phyloP scores from a whole-genome alignment of 257 asterid species.

The Cruciata laevipes region DNA sequence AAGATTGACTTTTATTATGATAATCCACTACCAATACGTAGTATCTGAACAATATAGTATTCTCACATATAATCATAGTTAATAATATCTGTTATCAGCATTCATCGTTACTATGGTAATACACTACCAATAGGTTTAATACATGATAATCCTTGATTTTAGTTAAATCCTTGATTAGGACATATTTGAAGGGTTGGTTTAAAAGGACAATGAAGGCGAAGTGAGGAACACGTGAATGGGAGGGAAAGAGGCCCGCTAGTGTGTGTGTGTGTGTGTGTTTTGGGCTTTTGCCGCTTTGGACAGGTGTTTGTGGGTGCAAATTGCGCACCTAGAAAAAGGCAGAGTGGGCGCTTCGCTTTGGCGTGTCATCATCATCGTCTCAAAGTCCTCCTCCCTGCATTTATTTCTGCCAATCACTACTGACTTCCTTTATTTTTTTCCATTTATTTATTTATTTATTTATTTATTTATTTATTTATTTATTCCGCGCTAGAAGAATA shows the following conservation, averaged over 20 bases:
- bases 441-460: too few relatives aligned
- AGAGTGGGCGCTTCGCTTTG: background rate
- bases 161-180: background rate
- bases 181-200: background rate
- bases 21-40: too few relatives aligned
- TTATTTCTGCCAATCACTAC: constrained; percentile 3
- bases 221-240: background rate
- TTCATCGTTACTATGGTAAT: too few relatives aligned
- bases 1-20: background rate
- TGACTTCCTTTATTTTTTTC: background rate
- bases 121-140: too few relatives aligned
- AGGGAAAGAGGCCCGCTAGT: background rate
- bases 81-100: too few relatives aligned
- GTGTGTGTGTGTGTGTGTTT: background rate
- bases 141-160: too few relatives aligned
- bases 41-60: too few relatives aligned
- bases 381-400: background rate
- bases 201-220: background rate
- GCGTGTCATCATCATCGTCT: background rate
- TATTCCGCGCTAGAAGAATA: too few relatives aligned
- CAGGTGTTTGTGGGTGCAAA: background rate
- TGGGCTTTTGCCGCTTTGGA: too few relatives aligned
- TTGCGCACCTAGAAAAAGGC: background rate
- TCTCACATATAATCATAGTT: too few relatives aligned
- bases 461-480: too few relatives aligned